Percentiles rank a stretch among this genome's conserved stretches.
Conservation (phyloP, 2,329 filamentous ascomycete species). For the Didymella arachidicola region DNA sequence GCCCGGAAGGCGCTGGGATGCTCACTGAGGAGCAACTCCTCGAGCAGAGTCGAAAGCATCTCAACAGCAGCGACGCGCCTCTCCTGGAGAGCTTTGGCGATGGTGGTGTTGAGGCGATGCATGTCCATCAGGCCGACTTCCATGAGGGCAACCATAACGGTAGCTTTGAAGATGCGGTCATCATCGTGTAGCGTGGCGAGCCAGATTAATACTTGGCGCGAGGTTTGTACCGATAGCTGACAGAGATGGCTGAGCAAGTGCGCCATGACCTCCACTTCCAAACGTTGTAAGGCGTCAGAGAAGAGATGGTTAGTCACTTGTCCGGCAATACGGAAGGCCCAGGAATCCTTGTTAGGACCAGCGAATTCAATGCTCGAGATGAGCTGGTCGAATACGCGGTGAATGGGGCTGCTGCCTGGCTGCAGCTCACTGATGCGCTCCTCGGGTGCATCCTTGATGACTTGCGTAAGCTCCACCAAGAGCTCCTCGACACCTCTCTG, state of each 20-base stretch:
- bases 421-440: constrained; percentile 66
- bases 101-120: constrained; percentile 66
- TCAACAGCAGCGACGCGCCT: constrained; percentile 76
- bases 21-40: constrained; percentile 79
- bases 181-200: constrained; percentile 63
- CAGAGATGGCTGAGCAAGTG: constrained; percentile 69
- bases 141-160: constrained; percentile 67
- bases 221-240: constrained; percentile 65
- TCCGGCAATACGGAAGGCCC: constrained; percentile 64
- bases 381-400: constrained; percentile 66
- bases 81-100: constrained; percentile 75
- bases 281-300: constrained; percentile 59
- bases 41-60: constrained; percentile 80
- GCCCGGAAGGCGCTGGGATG: constrained; percentile 80
- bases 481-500: constrained; percentile 62
- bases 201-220: constrained; percentile 61
- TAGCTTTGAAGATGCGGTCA: constrained; percentile 66
- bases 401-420: constrained; percentile 60
- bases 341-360: constrained; percentile 62
- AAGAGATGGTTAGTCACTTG: constrained; percentile 66
- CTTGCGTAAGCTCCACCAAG: constrained; percentile 64
- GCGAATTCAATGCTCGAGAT: constrained; percentile 62
- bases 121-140: constrained; percentile 68
- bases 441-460: constrained; percentile 64
- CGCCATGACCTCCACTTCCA: constrained; percentile 70